Evolutionary conservation across 192 early-diverging fungal genomes (phyloP).

Genomic region (Dispira parvispora): DNA sequence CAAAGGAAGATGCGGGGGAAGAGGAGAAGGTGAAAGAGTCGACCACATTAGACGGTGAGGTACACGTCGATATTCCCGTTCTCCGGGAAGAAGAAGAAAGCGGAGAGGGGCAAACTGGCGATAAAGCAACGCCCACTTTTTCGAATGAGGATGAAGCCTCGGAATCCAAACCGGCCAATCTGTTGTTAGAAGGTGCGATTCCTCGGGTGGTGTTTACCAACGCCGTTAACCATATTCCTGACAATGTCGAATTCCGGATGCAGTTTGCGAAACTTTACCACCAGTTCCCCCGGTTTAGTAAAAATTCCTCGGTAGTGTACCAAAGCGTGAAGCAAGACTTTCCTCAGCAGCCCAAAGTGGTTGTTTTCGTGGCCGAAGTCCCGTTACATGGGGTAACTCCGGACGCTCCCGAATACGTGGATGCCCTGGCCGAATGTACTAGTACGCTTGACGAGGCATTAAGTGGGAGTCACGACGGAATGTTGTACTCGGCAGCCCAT

Average conservation of each 20-base stretch:
- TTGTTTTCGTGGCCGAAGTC: neutral
- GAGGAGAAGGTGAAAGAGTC: no score
- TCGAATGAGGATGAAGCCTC: no score
- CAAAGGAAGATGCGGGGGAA: no score
- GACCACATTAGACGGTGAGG: conserved; percentile 20
- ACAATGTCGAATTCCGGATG: conserved; percentile 54
- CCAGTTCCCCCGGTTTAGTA: neutral
- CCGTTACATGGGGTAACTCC: neutral
- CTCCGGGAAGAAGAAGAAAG: conserved; percentile 36
- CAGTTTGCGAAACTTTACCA: conserved; percentile 44
- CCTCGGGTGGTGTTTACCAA: conserved; percentile 60
- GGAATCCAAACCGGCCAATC: no score
- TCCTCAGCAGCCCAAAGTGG: neutral
- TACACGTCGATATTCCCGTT: conserved; percentile 32
- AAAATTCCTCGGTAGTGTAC: neutral
- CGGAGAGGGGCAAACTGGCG: conserved; percentile 5
- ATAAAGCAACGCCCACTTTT: no score
- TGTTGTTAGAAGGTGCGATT: conserved; percentile 50
- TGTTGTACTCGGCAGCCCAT: neutral
- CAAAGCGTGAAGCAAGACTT: neutral
- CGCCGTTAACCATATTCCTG: conserved; percentile 58
- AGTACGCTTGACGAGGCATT: neutral
- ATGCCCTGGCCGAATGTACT: neutral
- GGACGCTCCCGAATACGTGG: conserved; percentile 2
- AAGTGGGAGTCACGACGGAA: neutral